Evolutionary conservation across 2,329 filamentous ascomycete species (phyloP), one percentile per base, ranked within the genome.

Genomic region (Sporothrix pallida): DNA sequence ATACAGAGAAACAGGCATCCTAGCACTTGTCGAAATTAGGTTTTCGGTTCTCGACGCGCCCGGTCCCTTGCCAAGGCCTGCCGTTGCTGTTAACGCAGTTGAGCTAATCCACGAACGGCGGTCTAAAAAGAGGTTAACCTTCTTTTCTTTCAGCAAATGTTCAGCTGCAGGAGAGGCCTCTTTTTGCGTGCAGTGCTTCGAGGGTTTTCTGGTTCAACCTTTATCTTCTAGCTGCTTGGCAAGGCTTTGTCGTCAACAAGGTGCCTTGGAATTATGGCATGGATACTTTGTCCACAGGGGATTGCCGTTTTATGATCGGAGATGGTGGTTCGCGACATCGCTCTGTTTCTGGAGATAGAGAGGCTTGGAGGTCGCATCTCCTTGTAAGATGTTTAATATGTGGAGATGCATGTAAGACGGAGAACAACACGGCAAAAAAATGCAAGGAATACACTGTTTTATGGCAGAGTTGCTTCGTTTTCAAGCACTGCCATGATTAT

Each of bases 151-250:
- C 23, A 3, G 1, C 23, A 26, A 26, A 26, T 26, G 23, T 26
- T 26, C 23, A 26, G 52, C 52, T 56, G n/a, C 52, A 23, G 31
- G 31, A 56, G 52, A 56, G 52, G 52, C 52, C 52, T 56, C 52
- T 13, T 26, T 20, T 23, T 20, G 2, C 6, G 52, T 3, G 10
- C 56, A 26, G 31, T 17, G 37, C 1, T n/a, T 20, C 17, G 15
- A 62, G 8, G 20, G 26, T n/a, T 42, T 62, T 62, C 23, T 60
- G 56, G 4, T 60, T 23, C 9, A 26, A 26, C 7, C 23, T 23
- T 20, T 17, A 12, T 56, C 44, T 44, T 63, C 60, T 46, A 63
- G 60, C 37, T 44, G 10, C 37, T 63, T 63, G 60, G 60, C 60
- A 63, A 63, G 60, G 60, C 60, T 10, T 46, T 23, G 37, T 23